Conservation (phyloP, 805 yeast species). For the Metschnikowia cubensis region DNA sequence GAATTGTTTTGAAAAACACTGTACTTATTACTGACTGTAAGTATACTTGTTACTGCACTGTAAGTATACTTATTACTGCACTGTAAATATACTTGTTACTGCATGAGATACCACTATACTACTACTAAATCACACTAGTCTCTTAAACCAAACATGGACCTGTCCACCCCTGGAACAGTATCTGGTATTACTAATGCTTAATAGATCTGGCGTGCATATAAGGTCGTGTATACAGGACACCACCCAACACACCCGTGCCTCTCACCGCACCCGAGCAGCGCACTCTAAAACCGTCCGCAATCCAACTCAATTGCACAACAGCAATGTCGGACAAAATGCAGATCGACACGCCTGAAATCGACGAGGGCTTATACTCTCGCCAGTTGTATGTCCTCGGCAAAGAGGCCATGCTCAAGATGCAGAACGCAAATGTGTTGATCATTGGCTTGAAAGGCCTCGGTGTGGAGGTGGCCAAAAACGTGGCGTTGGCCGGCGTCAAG, state of each 20-base stretch:
- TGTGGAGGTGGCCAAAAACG: slow-evolving; percentile 92
- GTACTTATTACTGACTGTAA: too few relatives aligned
- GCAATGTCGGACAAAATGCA: slow-evolving; percentile 31
- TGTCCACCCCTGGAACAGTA: too few relatives aligned
- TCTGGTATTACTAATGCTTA: too few relatives aligned
- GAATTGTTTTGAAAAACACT: too few relatives aligned
- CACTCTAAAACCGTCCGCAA: background rate
- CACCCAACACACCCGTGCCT: background rate
- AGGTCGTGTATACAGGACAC: too few relatives aligned
- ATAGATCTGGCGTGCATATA: too few relatives aligned
- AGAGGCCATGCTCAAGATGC: slow-evolving; percentile 98
- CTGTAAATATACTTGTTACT: too few relatives aligned
- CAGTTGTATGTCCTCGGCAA: slow-evolving; percentile 95
- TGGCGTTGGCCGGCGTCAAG: slow-evolving; percentile 96
- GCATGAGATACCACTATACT: too few relatives aligned
- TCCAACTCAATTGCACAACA: background rate
- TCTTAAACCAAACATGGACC: too few relatives aligned
- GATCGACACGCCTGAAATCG: slow-evolving; percentile 55
- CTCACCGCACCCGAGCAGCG: background rate
- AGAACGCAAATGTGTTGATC: slow-evolving; percentile 83
- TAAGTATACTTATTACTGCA: too few relatives aligned
- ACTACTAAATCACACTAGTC: too few relatives aligned
- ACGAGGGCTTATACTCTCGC: slow-evolving; percentile 92
- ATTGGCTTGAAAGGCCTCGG: slow-evolving; percentile 93
- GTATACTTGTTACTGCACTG: too few relatives aligned